Conservation (phyloP, 257 asterid species). For the Capsicum chinense region DNA sequence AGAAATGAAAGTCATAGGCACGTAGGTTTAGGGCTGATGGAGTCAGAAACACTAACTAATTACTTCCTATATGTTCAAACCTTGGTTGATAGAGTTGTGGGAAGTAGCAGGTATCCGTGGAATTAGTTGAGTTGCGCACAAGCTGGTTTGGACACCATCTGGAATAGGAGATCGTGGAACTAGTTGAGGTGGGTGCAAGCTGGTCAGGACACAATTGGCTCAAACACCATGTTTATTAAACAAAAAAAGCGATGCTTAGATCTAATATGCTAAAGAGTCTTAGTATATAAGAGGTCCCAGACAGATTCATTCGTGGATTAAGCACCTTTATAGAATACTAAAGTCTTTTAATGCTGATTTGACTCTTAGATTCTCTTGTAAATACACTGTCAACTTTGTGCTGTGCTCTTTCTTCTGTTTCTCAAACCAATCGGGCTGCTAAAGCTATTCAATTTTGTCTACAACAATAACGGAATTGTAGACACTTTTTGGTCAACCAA, state of each 20-base stretch:
- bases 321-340: background rate
- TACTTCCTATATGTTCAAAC: too few species aligned
- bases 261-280: background rate
- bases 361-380: background rate
- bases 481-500: background rate
- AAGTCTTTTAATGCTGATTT: background rate
- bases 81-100: too few species aligned
- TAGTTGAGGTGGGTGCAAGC: background rate
- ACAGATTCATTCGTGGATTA: background rate
- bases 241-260: background rate
- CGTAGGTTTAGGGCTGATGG: background rate
- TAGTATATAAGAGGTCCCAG: background rate
- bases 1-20: too few species aligned
- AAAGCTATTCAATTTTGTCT: background rate
- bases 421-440: background rate
- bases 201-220: background rate
- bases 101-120: too few species aligned
- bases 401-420: background rate
- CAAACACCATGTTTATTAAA: background rate
- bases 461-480: background rate
- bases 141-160: too few species aligned
- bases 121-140: too few species aligned
- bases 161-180: background rate
- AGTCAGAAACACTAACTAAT: background rate
- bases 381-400: background rate